These are phyloP conservation scores for Aspergillus pseudoviridinutans DNA, from an alignment of 2,329 filamentous ascomycete genomes.

Conservation along the genomic window DNA sequence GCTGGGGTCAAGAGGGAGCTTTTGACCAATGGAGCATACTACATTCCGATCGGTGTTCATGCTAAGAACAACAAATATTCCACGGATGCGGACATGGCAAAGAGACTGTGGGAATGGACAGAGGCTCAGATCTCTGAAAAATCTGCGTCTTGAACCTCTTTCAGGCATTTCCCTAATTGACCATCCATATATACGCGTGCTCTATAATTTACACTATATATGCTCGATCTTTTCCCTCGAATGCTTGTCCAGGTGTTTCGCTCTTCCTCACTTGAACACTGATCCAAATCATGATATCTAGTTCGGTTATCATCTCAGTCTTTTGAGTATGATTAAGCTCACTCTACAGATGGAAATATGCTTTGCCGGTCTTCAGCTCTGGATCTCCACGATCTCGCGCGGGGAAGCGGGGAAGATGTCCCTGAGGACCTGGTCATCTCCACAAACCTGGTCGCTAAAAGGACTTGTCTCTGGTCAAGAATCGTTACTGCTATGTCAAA, in stretches of 20 bases:
- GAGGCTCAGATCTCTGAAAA: slow-evolving; percentile 30
- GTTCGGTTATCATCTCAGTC: not conserved
- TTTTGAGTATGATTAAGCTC: not conserved
- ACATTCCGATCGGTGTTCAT: slow-evolving; percentile 36
- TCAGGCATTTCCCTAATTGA: not conserved
- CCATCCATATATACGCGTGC: not conserved
- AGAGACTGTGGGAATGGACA: slow-evolving; percentile 44
- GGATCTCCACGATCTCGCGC: not conserved
- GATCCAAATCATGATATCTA: not conserved
- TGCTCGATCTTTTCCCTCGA: not conserved
- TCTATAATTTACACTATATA: not conserved
- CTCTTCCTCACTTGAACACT: not conserved
- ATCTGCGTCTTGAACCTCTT: slow-evolving; percentile 1
- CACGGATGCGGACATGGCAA: slow-evolving; percentile 29
- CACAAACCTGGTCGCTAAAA: not conserved
- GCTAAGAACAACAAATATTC: slow-evolving; percentile 28
- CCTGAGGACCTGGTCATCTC: not conserved
- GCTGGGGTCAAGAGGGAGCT: slow-evolving; percentile 30
- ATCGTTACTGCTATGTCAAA: not conserved
- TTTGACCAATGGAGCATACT: slow-evolving; percentile 39
- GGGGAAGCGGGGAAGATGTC: not conserved
- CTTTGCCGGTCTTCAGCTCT: not conserved
- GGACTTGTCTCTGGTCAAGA: not conserved
- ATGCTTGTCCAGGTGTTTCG: not conserved
- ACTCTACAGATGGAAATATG: not conserved